A percentile compares a stretch with the other conserved stretches of the same genome.
phyloP scores from a whole-genome alignment of 768 basidiomycete species.

The Tulasnella sp. region DNA sequence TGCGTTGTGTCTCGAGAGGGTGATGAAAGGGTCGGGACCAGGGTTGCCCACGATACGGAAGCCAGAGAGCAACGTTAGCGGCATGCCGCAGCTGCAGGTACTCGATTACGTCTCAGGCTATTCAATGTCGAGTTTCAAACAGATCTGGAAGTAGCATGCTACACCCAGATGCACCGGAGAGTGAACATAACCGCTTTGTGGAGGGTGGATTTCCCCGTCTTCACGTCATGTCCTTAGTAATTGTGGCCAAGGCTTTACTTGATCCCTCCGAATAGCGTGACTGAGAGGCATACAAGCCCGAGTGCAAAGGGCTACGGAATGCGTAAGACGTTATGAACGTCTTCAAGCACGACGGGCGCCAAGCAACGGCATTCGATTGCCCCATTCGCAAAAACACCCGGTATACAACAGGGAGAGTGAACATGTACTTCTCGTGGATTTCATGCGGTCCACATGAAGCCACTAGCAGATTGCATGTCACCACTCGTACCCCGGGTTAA shows the following conservation, averaged over 20 bases:
- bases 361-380: neutral
- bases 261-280: neutral
- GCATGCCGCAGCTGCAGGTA: neutral
- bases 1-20: neutral
- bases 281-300: neutral
- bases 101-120: neutral
- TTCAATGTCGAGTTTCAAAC: neutral
- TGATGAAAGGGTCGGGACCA: neutral
- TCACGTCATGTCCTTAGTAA: neutral
- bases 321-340: neutral
- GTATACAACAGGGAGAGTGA: neutral
- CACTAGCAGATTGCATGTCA: neutral
- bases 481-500: neutral
- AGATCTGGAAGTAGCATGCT: neutral
- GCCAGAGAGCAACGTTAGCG: neutral
- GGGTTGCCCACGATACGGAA: neutral
- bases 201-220: neutral
- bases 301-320: neutral
- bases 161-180: neutral
- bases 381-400: neutral
- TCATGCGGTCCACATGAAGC: neutral
- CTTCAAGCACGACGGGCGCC: neutral
- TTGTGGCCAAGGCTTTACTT: neutral
- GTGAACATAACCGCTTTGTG: neutral
- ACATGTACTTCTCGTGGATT: neutral